Evolutionary conservation across 345 rosid genomes (phyloP), one percentile per base, ranked within the genome.

Genomic region (Brassica nigra): DNA sequence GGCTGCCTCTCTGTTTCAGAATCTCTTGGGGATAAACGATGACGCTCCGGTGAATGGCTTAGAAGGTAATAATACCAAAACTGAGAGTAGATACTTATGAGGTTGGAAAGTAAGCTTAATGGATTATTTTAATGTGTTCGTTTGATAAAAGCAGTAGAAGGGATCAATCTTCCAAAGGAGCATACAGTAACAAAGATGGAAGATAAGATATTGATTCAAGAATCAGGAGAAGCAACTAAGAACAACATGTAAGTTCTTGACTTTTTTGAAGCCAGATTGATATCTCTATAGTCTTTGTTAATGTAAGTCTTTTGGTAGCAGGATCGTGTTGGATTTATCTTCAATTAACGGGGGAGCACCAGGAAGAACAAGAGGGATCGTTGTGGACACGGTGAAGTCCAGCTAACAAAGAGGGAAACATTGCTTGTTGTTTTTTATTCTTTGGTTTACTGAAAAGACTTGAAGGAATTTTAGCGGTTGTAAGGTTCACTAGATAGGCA

Each of bases 291-390:
- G 55, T 58, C 4, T 12, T 4, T 20, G 20, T 4, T 74, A 62
- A 55, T 55, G 63, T 62, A 62, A 18, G 15, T 75, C 20, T 49
- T 67, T 29, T 66, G 81, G 66, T 82, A 10, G 39, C 87, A 95
- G 99, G 86, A 85, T 89, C 27, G 92, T 84, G 39, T 74, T 93
- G 91, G 97, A 95, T 75, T 83, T 88, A 52, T 93, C 97, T 70
- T 68, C 86, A 4, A 87, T 90, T 14, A 89, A 83, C 39, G 97
- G 92, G 1, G 99, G 99, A 33, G 97, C 97, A 30, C 97, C 99
- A 0, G 89, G 97, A 69, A 86, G 91, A 84, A 95, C 99, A 14
- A 87, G 99, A 76, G 99, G 97, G 75, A 85, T 95, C 27, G 82
- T 81, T 15, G 76, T 90, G 52, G 78, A 81, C 54, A 36, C 85